Evolutionary conservation across 805 yeast genomes (phyloP), one percentile per base, ranked within the genome.

Genomic region (Candida taoyuanica): DNA sequence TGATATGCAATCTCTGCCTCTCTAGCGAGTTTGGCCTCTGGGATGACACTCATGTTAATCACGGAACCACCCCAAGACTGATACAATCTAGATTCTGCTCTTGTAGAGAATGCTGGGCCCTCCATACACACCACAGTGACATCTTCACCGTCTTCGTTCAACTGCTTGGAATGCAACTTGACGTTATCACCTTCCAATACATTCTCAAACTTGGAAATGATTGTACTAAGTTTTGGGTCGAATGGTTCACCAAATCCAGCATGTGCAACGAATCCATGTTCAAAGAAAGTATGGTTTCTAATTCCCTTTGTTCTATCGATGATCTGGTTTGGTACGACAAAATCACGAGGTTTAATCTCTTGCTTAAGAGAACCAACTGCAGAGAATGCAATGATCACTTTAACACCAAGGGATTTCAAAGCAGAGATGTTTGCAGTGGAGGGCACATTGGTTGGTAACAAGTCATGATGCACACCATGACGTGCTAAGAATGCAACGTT

Each of bases 191-290:
- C 62, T 31, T 71, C 71, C 53, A 85, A 67, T 17, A 72, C 71
- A 34, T 78, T 79, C 30, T 70, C 70, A 21, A 72, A 65, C 42
- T 83, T 76, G 36, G 76, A 69, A 39, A 93, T 74, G 42, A 85
- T 65, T 37, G 76, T 65, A 53, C 80, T 81, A 54, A 93, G 72
- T 45, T 74, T 74, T 40, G 74, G 64, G 60, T 91, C 96, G 55
- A 93, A 93, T 21, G 98, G 98, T 58, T 91, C 96, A 39, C 98
- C 98, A 61, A 93, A 93, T 50, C 87, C 88, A 30, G 93, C 97
- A 62, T 93, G 98, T 15, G 96, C 98, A 5, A 93, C 98, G 50
- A 93, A 80, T 1, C 98, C 98, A 43, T 72, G 72, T 54, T 84
- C 97, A 42, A 67, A 67, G 59, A 88, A 91, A 15, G 96, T 84